A percentile compares a stretch with the other conserved stretches of the same genome.
Conservation (phyloP, 768 basidiomycete species). For the Boletus fagicola region DNA sequence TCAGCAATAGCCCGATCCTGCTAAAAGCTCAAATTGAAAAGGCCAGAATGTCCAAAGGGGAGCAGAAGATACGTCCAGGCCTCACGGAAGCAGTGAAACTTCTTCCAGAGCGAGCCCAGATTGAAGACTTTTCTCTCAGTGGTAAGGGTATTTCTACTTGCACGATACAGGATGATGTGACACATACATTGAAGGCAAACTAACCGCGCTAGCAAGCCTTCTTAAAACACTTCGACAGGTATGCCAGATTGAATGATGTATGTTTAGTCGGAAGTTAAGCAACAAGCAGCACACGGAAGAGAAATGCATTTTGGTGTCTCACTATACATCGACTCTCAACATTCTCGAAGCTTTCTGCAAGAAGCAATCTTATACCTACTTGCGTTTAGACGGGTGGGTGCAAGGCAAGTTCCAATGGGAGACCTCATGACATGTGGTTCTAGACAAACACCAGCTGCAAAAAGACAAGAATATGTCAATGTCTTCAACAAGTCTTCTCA, state of each 20-base stretch:
- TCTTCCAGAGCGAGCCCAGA: constrained; percentile 55
- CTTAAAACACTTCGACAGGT: constrained; percentile 63
- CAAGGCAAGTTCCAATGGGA: background rate
- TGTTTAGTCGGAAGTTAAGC: constrained; percentile 1
- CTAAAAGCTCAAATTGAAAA: constrained; percentile 76
- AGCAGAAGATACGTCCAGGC: constrained; percentile 44
- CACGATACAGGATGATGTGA: constrained; percentile 1
- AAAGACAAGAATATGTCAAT: constrained; percentile 86
- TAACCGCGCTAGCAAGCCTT: constrained; percentile 63
- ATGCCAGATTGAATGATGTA: background rate
- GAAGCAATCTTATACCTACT: constrained; percentile 69
- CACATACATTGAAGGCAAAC: constrained; percentile 57
- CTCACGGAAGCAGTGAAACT: constrained; percentile 60
- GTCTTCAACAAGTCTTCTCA: constrained; percentile 80
- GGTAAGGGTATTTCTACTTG: constrained; percentile 47
- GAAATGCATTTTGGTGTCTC: constrained; percentile 95
- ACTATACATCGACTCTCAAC: constrained; percentile 93
- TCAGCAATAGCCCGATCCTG: constrained; percentile 90
- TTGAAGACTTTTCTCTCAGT: constrained; percentile 76
- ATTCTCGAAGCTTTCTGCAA: constrained; percentile 86
- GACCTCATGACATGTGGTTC: background rate
- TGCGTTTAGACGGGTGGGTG: constrained; percentile 81
- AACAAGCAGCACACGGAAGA: constrained; percentile 68
- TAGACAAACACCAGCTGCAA: constrained; percentile 73
- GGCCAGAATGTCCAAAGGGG: constrained; percentile 43